A percentile compares a stretch with the other conserved stretches of the same genome.
These are phyloP conservation scores for Diutina neorugosa DNA, from an alignment of 1,139 yeast species.

Conservation along the genomic window DNA sequence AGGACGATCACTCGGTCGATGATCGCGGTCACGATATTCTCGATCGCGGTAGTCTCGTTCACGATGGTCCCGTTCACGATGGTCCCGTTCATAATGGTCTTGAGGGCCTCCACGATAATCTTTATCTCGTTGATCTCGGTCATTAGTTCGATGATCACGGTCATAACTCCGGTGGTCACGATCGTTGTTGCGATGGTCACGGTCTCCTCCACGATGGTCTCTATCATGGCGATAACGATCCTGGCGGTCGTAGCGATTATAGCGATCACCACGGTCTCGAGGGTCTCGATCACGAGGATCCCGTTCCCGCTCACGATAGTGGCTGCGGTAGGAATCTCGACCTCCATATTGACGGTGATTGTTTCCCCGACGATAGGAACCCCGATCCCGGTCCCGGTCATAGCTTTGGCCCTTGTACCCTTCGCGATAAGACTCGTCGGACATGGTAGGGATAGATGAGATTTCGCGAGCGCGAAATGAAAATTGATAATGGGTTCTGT, in stretches of 20 bases:
- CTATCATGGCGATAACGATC: not conserved
- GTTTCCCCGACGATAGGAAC: not conserved
- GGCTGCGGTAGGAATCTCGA: not conserved
- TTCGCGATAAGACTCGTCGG: not conserved
- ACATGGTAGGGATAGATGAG: not conserved
- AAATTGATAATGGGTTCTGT: too few relatives aligned
- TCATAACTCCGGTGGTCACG: not conserved
- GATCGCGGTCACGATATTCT: constrained; percentile 1
- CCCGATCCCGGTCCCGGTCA: not conserved
- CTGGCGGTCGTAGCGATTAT: not conserved
- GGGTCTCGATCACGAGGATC: not conserved
- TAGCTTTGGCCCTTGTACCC: not conserved
- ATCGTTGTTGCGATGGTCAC: not conserved
- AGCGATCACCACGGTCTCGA: not conserved
- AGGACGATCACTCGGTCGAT: not conserved
- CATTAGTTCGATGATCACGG: not conserved
- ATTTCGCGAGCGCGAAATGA: not conserved
- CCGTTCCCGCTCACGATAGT: not conserved
- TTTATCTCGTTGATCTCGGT: not conserved
- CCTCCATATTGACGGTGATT: not conserved
- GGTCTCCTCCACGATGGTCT: not conserved
- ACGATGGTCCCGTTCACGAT: not conserved
- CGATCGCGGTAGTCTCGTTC: not conserved
- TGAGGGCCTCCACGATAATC: not conserved
- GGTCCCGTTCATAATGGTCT: not conserved